These are phyloP conservation scores for Prunella vulgaris DNA, from an alignment of 257 asterid genomes.

Conservation along the genomic window DNA sequence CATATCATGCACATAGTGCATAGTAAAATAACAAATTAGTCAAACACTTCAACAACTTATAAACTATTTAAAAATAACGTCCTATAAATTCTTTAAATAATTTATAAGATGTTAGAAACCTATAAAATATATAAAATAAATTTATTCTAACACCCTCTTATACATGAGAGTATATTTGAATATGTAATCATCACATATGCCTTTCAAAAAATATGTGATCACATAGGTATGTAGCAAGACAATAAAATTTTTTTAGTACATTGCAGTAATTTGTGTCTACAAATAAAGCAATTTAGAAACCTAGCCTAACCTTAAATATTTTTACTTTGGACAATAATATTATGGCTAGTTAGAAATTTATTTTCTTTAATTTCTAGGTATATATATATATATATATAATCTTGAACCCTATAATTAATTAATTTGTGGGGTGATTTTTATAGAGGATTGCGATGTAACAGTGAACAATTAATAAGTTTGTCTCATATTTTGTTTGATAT, in stretches of 20 bases:
- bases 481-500: neutral
- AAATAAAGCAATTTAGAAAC: slow-evolving; percentile 12
- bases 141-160: too few relatives aligned
- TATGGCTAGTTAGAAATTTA: neutral
- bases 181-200: too few relatives aligned
- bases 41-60: too few relatives aligned
- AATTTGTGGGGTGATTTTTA: neutral
- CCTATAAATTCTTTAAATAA: too few relatives aligned
- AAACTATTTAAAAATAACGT: too few relatives aligned
- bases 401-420: neutral
- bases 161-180: neutral
- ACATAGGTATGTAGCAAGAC: neutral
- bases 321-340: slow-evolving; percentile 5
- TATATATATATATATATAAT: neutral
- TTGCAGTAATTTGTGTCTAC: neutral
- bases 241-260: neutral
- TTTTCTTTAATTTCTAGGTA: neutral
- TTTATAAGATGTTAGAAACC: too few relatives aligned
- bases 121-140: too few relatives aligned
- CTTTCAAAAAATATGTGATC: too few relatives aligned
- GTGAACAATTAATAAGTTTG: neutral
- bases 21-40: too few relatives aligned
- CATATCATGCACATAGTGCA: too few relatives aligned
- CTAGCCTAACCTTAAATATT: slow-evolving; percentile 19
- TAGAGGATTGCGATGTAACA: neutral